These are phyloP conservation scores for Chalaropsis ovoidea DNA, from an alignment of 2,329 filamentous ascomycete genomes.

Conservation along the genomic window DNA sequence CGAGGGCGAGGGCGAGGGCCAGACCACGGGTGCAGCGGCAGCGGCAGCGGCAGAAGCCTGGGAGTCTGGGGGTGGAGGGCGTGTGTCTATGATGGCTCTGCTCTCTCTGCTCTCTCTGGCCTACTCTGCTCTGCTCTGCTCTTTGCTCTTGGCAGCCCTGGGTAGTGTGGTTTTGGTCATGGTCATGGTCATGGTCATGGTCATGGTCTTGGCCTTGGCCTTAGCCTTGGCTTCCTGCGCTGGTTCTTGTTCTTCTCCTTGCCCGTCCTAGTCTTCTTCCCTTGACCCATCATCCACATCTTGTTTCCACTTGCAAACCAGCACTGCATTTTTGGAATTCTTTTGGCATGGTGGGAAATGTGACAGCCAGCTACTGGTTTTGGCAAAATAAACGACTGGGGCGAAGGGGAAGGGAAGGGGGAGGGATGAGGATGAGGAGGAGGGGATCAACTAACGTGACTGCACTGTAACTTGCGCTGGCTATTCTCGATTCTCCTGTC, in stretches of 20 bases:
- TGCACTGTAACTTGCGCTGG: no score
- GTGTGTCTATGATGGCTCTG: no score
- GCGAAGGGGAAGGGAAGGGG: not conserved
- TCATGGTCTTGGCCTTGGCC: not conserved
- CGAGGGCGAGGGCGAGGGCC: no score
- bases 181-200: not conserved
- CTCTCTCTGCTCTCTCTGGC: no score
- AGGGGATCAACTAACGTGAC: no score
- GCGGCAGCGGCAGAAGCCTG: no score
- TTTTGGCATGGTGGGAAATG: not conserved
- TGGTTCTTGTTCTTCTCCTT: not conserved
- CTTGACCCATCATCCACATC: constrained; percentile 5
- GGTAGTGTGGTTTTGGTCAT: no score
- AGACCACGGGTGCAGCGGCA: no score
- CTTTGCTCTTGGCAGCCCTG: no score
- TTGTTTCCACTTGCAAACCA: constrained; percentile 6
- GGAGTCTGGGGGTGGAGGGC: no score
- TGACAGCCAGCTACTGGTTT: constrained; percentile 1
- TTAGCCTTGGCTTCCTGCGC: not conserved
- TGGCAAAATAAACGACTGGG: constrained; percentile 1
- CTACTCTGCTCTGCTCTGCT: no score
- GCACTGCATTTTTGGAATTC: not conserved
- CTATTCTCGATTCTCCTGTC: no score
- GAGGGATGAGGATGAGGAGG: not conserved
- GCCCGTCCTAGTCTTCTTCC: not conserved